Percentiles rank a stretch among this genome's conserved stretches.
These are phyloP conservation scores for Sclerotinia nivalis DNA, from an alignment of 2,329 filamentous ascomycete species.

Conservation along the genomic window DNA sequence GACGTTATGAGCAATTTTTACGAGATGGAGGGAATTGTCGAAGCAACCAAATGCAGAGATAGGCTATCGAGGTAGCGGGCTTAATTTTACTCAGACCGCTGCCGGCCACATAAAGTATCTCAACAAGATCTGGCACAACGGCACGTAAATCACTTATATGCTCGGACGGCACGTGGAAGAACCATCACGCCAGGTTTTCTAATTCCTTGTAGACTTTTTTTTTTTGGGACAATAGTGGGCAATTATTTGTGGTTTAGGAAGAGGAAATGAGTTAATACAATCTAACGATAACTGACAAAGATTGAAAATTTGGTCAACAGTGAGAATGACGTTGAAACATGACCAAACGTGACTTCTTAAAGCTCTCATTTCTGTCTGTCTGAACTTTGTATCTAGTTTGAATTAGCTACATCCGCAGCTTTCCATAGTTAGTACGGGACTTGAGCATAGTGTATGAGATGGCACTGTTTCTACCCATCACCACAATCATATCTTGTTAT, in stretches of 20 bases:
- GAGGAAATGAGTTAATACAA: neutral
- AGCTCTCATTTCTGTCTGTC: neutral
- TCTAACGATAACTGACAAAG: neutral
- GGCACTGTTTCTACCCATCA: neutral
- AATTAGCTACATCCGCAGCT: neutral
- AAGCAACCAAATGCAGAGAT: too few species aligned
- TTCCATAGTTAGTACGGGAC: neutral
- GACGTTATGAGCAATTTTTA: too few species aligned
- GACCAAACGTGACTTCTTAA: neutral
- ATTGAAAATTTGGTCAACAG: neutral
- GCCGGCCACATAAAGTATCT: neutral
- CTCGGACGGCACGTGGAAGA: neutral
- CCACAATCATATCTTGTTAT: neutral
- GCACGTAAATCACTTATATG: neutral
- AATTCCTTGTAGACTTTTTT: neutral
- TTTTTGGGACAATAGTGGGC: neutral
- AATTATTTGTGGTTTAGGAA: neutral
- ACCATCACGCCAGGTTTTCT: neutral
- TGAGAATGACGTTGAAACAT: too few species aligned
- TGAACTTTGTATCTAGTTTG: neutral
- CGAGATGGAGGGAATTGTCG: neutral
- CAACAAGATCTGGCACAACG: neutral
- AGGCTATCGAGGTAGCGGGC: neutral
- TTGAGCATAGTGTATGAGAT: neutral
- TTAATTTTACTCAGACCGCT: neutral